Evolutionary conservation across 2,329 filamentous ascomycete species (phyloP), one percentile per base, ranked within the genome.

Genomic region (Amylocarpus encephaloides): DNA sequence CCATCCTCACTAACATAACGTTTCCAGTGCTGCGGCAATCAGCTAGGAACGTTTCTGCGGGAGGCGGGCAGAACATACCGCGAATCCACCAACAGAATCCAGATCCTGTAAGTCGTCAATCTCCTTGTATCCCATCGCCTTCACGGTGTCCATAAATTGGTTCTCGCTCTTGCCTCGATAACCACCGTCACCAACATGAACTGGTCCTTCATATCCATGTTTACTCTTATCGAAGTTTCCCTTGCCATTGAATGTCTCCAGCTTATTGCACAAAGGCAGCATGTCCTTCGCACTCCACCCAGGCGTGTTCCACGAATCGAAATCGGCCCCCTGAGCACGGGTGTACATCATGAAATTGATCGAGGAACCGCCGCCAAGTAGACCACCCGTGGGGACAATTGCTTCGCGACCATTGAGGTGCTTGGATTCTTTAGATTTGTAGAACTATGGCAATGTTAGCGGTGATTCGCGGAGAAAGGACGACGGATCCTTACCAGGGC

Each of bases 321-420:
- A 77, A 58, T 77, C 74, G 5, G 65, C 65, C 6, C 68, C 64
- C 55, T 75, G 70, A 11, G 69, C 70, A 26, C 72, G 63, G 2
- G 70, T 71, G 56, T 74, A 74, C 43, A 78, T 75, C 75, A 81
- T 77, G 54, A 76, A 78, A 55, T 83, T 82, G 43, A 83, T 71
- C 0, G 76, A 76, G 13, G 73, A 78, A 6, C 81, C 80, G 6
- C 83, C 84, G 15, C 84, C 84, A 0, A 87, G 70, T 0, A 79
- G 74, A 19, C 73, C 71, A 7, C 69, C 70, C 4, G 59, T 56
- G 0, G 68, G 68, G 1, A 73, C 66, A 13, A 72, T 65, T 1
- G 64, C 67, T 49, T 70, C 69, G n/a, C 75, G 66, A 12, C 70
- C 68, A 41, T 69, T 72, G 2, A 80, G 68, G 18, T 74, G 59